phyloP scores from a whole-genome alignment of 106 monocot genomes.

The Iris macrosiphon region DNA sequence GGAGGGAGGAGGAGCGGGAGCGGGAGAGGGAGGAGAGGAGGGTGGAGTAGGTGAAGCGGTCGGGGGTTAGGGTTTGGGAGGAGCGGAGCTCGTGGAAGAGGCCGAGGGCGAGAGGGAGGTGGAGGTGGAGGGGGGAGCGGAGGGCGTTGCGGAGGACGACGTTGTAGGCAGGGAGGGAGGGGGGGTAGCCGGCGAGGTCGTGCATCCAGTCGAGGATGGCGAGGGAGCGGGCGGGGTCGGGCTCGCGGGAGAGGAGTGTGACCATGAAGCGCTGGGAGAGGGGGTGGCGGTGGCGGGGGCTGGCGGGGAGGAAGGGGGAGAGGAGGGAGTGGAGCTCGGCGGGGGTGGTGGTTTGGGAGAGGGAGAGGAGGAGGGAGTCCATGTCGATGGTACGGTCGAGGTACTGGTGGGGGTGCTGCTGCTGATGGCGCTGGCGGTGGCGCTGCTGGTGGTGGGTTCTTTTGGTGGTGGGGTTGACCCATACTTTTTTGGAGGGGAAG shows the following conservation, averaged over 20 bases:
- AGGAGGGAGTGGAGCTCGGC: conserved; percentile 57
- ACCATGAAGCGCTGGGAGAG: conserved; percentile 83
- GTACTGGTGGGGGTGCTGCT: conserved; percentile 10
- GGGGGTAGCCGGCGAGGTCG: conserved; percentile 39
- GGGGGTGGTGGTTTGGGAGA: conserved; percentile 32
- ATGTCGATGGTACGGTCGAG: conserved; percentile 71
- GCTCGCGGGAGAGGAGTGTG: conserved; percentile 60
- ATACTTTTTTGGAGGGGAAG: conserved; percentile 1
- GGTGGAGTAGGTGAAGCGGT: conserved; percentile 80
- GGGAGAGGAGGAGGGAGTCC: conserved; percentile 35
- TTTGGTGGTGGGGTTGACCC: conserved; percentile 13
- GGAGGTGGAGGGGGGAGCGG: conserved; percentile 45
- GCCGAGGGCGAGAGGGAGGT: conserved; percentile 58
- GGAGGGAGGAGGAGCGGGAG: conserved; percentile 49
- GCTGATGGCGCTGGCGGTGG: neutral
- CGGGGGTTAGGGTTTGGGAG: conserved; percentile 33
- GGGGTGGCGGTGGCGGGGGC: neutral
- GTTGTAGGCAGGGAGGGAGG: conserved; percentile 64
- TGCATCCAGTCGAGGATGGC: conserved; percentile 97
- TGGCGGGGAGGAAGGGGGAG: conserved; percentile 43
- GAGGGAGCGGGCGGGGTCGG: conserved; percentile 69
- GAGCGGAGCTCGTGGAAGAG: conserved; percentile 68
- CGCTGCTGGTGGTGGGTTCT: neutral
- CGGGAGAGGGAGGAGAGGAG: conserved; percentile 67
- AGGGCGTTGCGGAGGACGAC: conserved; percentile 72